Conservation (phyloP, 139 green algal genomes). For the Parachlorella kessleri region DNA sequence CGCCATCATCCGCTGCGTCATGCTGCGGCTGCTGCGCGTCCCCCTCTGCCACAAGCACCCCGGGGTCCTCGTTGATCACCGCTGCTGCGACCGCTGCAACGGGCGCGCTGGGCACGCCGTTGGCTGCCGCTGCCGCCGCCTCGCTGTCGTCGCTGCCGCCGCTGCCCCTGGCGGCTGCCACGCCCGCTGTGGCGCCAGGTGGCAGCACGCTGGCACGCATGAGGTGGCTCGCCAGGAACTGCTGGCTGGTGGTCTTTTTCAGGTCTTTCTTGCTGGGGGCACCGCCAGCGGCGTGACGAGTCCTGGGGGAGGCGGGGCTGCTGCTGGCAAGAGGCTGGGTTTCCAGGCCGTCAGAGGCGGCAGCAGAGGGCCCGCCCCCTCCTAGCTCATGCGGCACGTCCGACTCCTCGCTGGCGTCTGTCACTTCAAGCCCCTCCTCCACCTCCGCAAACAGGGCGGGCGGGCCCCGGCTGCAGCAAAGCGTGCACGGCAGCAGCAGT, state of each 20-base stretch:
- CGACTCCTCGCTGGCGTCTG: too few relatives aligned
- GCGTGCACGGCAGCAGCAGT: too few relatives aligned
- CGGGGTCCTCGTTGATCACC: background rate
- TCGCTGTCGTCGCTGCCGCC: background rate
- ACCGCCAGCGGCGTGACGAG: too few relatives aligned
- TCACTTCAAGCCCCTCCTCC: too few relatives aligned
- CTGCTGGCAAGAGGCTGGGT: too few relatives aligned
- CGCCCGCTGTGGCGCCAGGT: background rate
- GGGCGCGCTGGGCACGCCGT: background rate
- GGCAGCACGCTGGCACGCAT: conserved; percentile 17
- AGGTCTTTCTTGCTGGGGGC: background rate
- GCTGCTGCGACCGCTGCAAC: background rate
- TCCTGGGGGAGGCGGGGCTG: too few relatives aligned
- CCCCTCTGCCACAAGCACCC: background rate
- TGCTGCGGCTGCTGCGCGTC: background rate
- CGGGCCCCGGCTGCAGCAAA: too few relatives aligned
- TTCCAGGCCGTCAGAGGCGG: too few relatives aligned
- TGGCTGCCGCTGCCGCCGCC: background rate
- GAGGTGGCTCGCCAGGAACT: conserved; percentile 32
- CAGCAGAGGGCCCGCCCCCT: too few relatives aligned
- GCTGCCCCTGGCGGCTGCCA: background rate
- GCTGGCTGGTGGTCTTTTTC: conserved; percentile 24
- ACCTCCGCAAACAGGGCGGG: too few relatives aligned
- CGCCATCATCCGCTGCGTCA: background rate
- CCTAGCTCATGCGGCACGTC: too few relatives aligned